Evolutionary conservation across 768 basidiomycete genomes (phyloP).

Genomic region (Artomyces pyxidatus): DNA sequence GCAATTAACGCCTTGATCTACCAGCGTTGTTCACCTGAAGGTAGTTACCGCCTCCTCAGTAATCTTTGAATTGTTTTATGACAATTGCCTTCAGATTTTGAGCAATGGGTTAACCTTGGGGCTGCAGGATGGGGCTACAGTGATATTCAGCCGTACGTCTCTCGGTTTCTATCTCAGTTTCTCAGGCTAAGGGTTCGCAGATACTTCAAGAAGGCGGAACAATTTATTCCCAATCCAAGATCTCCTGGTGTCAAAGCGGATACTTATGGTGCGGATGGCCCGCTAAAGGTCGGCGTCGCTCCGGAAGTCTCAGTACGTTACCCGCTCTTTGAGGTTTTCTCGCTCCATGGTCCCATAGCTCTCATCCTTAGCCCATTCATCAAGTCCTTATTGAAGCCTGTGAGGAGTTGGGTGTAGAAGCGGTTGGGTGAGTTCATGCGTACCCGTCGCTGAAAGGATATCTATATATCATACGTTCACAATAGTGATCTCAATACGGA

Average conservation of each 20-base stretch:
- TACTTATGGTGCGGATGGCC: slow-evolving; percentile 8
- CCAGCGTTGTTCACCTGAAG: slow-evolving; percentile 12
- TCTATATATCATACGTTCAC: neutral
- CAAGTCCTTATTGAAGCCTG: slow-evolving; percentile 4
- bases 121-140: slow-evolving; percentile 17
- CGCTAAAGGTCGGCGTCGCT: slow-evolving; percentile 4
- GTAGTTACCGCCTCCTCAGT: neutral
- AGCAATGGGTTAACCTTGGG: slow-evolving; percentile 17
- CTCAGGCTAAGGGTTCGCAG: too few relatives aligned
- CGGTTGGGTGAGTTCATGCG: slow-evolving; percentile 2
- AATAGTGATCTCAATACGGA: slow-evolving; percentile 12
- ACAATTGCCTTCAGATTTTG: slow-evolving; percentile 13
- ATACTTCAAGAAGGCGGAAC: slow-evolving; percentile 14
- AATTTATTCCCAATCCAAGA: slow-evolving; percentile 4
- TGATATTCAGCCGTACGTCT: slow-evolving; percentile 14
- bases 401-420: slow-evolving; percentile 11
- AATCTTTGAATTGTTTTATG: neutral
- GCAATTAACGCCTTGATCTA: slow-evolving; percentile 11
- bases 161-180: neutral
- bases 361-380: slow-evolving; percentile 5
- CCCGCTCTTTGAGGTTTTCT: too few relatives aligned
- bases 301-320: neutral
- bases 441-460: too few relatives aligned
- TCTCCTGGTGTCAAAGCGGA: slow-evolving; percentile 2
- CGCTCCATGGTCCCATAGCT: neutral